A percentile compares a stretch with the other conserved stretches of the same genome.
These are phyloP conservation scores for Silene conica DNA, from an alignment of 148 eudicot genomes.

Conservation along the genomic window DNA sequence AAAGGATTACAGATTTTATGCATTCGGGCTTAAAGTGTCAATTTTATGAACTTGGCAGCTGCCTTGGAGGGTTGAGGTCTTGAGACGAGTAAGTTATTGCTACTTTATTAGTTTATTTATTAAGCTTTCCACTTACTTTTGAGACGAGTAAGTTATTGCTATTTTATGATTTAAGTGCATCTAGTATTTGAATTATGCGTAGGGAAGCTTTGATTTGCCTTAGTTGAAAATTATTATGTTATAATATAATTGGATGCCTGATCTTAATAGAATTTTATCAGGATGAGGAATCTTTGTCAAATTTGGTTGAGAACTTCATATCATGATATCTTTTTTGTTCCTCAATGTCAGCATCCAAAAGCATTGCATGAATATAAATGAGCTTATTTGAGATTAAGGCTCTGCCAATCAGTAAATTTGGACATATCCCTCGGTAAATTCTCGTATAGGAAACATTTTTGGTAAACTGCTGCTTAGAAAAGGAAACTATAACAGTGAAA, in stretches of 20 bases:
- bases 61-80: background rate
- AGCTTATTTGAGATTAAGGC: conserved; percentile 3
- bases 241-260: conserved; percentile 16
- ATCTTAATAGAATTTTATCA: conserved; percentile 23
- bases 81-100: background rate
- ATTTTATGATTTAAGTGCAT: background rate
- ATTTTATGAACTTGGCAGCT: background rate
- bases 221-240: conserved; percentile 10
- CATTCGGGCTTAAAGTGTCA: background rate
- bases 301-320: conserved; percentile 28
- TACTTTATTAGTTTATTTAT: background rate
- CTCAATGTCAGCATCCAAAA: background rate
- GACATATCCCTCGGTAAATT: background rate
- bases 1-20: background rate
- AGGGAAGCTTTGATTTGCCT: conserved; percentile 6
- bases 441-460: background rate
- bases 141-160: background rate
- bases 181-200: background rate
- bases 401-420: conserved; percentile 10
- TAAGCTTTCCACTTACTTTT: background rate
- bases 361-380: background rate
- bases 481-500: background rate
- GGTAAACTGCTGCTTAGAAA: background rate
- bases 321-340: conserved; percentile 20
- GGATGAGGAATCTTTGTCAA: conserved; percentile 30